Conservation (phyloP, 2,329 filamentous ascomycete genomes). For the Simplicillium sp. region DNA sequence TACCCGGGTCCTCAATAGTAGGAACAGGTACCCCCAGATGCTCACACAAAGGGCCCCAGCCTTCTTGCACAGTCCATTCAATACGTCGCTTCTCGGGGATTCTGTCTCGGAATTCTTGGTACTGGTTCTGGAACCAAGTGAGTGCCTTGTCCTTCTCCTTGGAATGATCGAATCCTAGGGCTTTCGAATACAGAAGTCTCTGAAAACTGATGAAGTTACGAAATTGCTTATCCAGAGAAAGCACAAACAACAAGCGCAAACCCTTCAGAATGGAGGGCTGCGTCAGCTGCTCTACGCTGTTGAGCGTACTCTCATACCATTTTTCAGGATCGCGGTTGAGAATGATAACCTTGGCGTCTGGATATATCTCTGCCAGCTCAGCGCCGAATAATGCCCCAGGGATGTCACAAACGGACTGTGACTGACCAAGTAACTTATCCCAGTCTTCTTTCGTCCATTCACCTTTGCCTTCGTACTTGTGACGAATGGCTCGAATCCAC, state of each 20-base stretch:
- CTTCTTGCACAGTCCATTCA: slow-evolving; percentile 27
- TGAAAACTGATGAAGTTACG: slow-evolving; percentile 17
- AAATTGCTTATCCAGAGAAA: slow-evolving; percentile 15
- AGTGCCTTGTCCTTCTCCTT: slow-evolving; percentile 25
- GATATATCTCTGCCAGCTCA: slow-evolving; percentile 23
- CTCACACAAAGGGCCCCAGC: slow-evolving; percentile 31
- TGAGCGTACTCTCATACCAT: slow-evolving; percentile 23
- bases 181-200: slow-evolving; percentile 4
- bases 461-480: slow-evolving; percentile 20
- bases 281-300: slow-evolving; percentile 12
- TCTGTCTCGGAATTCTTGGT: slow-evolving; percentile 22
- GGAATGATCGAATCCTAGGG: slow-evolving; percentile 19
- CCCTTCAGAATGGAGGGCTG: slow-evolving; percentile 5
- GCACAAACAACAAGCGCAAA: slow-evolving; percentile 15
- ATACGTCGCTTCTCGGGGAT: slow-evolving; percentile 24
- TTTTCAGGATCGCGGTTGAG: slow-evolving; percentile 27
- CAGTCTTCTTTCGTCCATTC: slow-evolving; percentile 28
- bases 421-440: slow-evolving; percentile 33
- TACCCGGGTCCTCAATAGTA: slow-evolving; percentile 17
- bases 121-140: slow-evolving; percentile 25
- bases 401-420: slow-evolving; percentile 43
- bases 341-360: slow-evolving; percentile 28
- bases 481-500: slow-evolving; percentile 21
- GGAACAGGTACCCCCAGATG: slow-evolving; percentile 28
- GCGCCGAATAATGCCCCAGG: slow-evolving; percentile 43